Evolutionary conservation across 1,284 basidiomycete species (phyloP).

Genomic region (Boletellus dicymbophilus): DNA sequence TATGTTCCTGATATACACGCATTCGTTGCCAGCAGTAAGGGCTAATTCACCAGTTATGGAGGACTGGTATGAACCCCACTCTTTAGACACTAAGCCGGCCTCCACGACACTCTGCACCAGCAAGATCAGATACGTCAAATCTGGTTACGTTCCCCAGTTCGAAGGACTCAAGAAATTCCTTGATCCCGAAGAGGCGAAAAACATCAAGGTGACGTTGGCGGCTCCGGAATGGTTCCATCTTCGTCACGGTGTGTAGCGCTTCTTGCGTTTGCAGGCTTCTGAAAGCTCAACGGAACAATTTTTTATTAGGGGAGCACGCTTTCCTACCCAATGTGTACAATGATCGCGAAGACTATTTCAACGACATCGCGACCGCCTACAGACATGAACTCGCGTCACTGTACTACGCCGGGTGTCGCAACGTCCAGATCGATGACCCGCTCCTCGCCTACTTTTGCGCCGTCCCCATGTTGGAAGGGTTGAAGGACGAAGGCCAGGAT

Average conservation of each 20-base stretch:
- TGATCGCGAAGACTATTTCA: constrained; percentile 66
- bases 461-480: constrained; percentile 59
- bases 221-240: constrained; percentile 80
- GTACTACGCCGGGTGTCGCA: constrained; percentile 73
- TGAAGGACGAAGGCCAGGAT: constrained; percentile 62
- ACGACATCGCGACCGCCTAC: constrained; percentile 71
- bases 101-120: constrained; percentile 54
- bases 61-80: constrained; percentile 37
- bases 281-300: background rate
- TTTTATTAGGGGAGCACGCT: constrained; percentile 22
- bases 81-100: constrained; percentile 44
- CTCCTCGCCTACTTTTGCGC: constrained; percentile 70
- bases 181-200: constrained; percentile 57
- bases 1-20: constrained; percentile 56
- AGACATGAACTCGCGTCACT: constrained; percentile 71
- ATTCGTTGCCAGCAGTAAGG: constrained; percentile 52
- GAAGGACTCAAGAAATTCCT: constrained; percentile 58
- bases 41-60: background rate
- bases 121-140: constrained; percentile 61
- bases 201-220: constrained; percentile 74
- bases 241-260: constrained; percentile 49
- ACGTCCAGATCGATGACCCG: constrained; percentile 78
- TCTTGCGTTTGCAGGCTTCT: background rate
- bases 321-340: constrained; percentile 19
- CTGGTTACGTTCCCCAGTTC: constrained; percentile 66